Evolutionary conservation across 495 filamentous ascomycete genomes (phyloP), one percentile per base, ranked within the genome.

Genomic region (Trichocladium antarcticum): DNA sequence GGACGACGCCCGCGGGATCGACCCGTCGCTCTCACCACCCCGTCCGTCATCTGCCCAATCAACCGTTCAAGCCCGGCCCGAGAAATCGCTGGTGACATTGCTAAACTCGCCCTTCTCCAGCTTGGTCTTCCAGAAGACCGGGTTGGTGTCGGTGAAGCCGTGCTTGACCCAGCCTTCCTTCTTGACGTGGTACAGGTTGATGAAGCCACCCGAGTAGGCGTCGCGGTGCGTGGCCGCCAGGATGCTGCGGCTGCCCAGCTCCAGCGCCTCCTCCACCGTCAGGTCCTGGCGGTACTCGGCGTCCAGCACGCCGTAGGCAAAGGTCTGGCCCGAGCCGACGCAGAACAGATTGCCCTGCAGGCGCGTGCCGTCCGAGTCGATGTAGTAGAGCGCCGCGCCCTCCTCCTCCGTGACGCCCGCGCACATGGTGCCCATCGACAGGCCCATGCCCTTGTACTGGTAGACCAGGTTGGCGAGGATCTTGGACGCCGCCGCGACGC

Each of bases 401-500:
- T 98, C 92, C 68, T 88, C 84, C 42, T 87, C 83, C 43, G 92
- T 98, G 42, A 98, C 93, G 57, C 92, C 92, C 53, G 90, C 88
- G 72, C 90, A 90, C 92, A 98, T 98, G 50, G 92, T 98, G 48
- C 92, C 92, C 92, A 98, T 97, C 59, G 84, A 89, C 57, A 98
- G 69, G 24, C 92, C 92, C 82, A 89, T 90, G 59, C 89, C 89
- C 73, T 98, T 98, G 79, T 98, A 98, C 49, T 80, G 78, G 75
- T 97, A 98, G 58, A 95, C 88, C 55, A 98, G 78, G 72, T 98
- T 98, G 61, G 92, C 85, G 44, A 98, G 86, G 61, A 98, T 97
- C 78, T 98, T 98, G 51, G 86, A 93, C 37, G 92, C 92, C 21
- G 92, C 92, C 31, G 92, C 92, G 45, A 98, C 92, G 42, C 85